Percentiles rank a stretch among this genome's conserved stretches.
These are phyloP conservation scores for Stachybotrys elegans DNA, from an alignment of 2,329 filamentous ascomycete genomes.

Conservation along the genomic window DNA sequence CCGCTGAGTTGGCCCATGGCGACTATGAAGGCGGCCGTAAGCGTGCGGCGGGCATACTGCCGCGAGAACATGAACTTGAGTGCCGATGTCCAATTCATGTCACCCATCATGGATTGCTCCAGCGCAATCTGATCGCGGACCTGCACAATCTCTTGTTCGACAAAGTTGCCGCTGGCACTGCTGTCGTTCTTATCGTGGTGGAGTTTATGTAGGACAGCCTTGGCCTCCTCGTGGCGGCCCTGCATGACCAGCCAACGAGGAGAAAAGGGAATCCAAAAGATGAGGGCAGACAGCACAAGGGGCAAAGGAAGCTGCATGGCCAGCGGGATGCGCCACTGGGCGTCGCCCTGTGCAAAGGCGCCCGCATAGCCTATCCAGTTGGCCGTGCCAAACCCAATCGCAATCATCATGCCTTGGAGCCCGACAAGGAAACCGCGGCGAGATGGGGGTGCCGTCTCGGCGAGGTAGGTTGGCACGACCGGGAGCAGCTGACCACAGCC, in stretches of 20 bases:
- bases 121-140: slow-evolving; percentile 24
- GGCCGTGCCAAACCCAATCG: slow-evolving; percentile 30
- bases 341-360: slow-evolving; percentile 20
- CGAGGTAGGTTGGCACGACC: slow-evolving; percentile 14
- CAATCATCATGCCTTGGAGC: slow-evolving; percentile 27
- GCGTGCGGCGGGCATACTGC: slow-evolving; percentile 20
- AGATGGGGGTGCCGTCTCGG: slow-evolving; percentile 4
- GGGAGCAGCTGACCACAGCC: slow-evolving; percentile 29
- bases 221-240: slow-evolving; percentile 12
- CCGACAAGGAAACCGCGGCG: slow-evolving; percentile 3
- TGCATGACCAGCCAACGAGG: slow-evolving; percentile 3
- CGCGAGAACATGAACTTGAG: slow-evolving; percentile 18
- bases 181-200: no score
- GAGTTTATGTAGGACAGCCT: neutral
- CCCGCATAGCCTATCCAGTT: slow-evolving; percentile 35
- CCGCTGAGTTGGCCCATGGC: slow-evolving; percentile 25
- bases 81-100: slow-evolving; percentile 12
- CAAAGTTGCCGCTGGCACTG: neutral
- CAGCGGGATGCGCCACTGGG: slow-evolving; percentile 28
- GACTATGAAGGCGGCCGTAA: slow-evolving; percentile 22
- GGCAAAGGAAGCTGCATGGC: slow-evolving; percentile 18
- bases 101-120: slow-evolving; percentile 15
- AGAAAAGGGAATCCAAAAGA: slow-evolving; percentile 1
- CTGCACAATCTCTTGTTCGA: slow-evolving; percentile 16
- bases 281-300: neutral